Evolutionary conservation across 805 yeast species (phyloP), one percentile per base, ranked within the genome.

Genomic region (Naumovozyma dairenensis): DNA sequence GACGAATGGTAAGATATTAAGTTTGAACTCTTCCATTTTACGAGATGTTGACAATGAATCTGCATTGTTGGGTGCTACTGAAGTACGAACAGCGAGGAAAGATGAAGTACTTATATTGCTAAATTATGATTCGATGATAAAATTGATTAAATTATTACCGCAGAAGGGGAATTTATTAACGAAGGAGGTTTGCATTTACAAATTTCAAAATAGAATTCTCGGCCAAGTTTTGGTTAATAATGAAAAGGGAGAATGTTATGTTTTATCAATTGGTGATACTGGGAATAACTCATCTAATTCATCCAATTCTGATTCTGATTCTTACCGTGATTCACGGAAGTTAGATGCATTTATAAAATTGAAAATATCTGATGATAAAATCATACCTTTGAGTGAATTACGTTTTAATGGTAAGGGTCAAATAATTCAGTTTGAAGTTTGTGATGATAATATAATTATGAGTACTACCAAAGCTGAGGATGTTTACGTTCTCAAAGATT

Each of bases 1-100:
- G 17, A 42, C 40, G 5, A 51, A 49, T 31, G 59, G 60, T 6
- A 52, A 47, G 35, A 29, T 39, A 1, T 31, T 50, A 26, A 16
- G 44, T 2, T 34, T 55, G 15, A 39, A 46, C 29, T 35, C 46
- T 13, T 15, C 32, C 12, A 36, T 38, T 7, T 39, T 49, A 4
- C n/a, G n/a, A n/a, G n/a, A n/a, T n/a, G 20, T 18, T 12, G 33
- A 37, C 4, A 15, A 33, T 9, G 26, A 24, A 5, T 15, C 29
- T 12, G 31, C 21, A 16, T 25, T 28, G 12, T 25, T 48, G 5
- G 14, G 32, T 3, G 38, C 39, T 29, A 35, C 45, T 4, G 37
- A 43, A 2, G 51, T 45, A 31, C 14, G 40, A 3, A 24, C 33
- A 13, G 22, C 30, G 6, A 18, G 14, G 7, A 21, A 25, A 4